These are phyloP conservation scores for Paxillus involutus DNA, from an alignment of 768 basidiomycete genomes.

Conservation along the genomic window DNA sequence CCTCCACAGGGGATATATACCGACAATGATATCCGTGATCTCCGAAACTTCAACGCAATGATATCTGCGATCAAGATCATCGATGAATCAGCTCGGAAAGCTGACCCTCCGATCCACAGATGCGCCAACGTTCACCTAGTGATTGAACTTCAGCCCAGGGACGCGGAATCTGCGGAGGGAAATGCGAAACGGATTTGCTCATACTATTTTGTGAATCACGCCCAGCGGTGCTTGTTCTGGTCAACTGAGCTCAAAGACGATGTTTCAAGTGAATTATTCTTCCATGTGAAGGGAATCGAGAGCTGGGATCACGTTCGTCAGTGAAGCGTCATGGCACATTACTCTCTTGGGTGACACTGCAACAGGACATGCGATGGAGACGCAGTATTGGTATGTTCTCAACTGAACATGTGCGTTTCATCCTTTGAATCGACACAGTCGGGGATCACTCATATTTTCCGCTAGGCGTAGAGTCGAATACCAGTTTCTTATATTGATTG, in stretches of 20 bases:
- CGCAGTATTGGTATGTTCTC: conserved; percentile 19
- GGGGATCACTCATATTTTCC: not conserved
- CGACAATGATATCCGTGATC: conserved; percentile 46
- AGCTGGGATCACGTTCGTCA: conserved; percentile 41
- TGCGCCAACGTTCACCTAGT: not conserved
- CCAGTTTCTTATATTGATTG: not conserved
- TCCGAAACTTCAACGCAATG: conserved; percentile 25
- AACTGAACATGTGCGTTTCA: not conserved
- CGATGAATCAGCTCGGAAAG: conserved; percentile 7
- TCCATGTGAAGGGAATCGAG: conserved; percentile 37
- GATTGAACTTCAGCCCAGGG: not conserved
- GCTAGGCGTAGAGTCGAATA: not conserved
- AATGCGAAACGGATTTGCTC: conserved; percentile 6
- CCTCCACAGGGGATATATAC: conserved; percentile 43
- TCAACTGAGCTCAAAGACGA: conserved; percentile 37
- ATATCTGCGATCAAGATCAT: conserved; percentile 20
- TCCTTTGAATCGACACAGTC: not conserved
- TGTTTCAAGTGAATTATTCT: conserved; percentile 29
- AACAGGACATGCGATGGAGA: conserved; percentile 18
- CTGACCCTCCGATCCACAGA: conserved; percentile 26
- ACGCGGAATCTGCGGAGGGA: conserved; percentile 8
- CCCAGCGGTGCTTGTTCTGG: conserved; percentile 44
- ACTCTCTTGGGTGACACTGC: not conserved
- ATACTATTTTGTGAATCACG: conserved; percentile 47
- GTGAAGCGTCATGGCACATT: conserved; percentile 6